Base-by-base conservation (phyloP, 2,329 filamentous ascomycete species). In the Pestalotiopsis sp. region DNA sequence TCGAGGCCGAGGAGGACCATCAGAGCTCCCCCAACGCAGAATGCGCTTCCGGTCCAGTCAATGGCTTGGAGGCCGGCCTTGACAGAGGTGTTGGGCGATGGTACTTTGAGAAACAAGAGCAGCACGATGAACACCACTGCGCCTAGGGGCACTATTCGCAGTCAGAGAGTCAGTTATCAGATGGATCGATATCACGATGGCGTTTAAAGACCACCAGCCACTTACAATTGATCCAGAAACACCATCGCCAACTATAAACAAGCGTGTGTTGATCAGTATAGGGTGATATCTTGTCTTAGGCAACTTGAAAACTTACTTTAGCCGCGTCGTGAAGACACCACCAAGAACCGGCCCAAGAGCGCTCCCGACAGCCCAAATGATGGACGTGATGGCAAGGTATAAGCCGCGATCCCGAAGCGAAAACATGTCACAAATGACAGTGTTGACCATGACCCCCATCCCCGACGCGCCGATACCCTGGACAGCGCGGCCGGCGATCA, bases 1-100 rank as follows among this genome's bases (percentile, higher is more conserved):
- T 93, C 88, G 25, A 94, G 84, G 2, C 90, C 91, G 14, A 93
- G 84, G 1, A 93, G 84, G 20, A 93, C 80, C 89, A 93, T 92
- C 61, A 93, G 78, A 0, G 88, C 90, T 4, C 86, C 88, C 31
- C 88, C 88, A 6, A 93, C 83, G 70, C 94, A 86, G 2, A 87
- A 82, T 12, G 91, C 66, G 1, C 87, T 89, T 1, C 92, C 92
- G 5, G 82, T 70, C 86, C 87, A 89, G 74, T 89, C 87, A 25
- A 89, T 82, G 0, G 88, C 88, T 70, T 87, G 87, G 9, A 93
- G 79, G 0, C 91, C 91, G 52, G 87, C 81, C 69, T 82, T 79
- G 2, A 93, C 77, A 0, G 90, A 87, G 0, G 91, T 93, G 45
- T 84, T 85, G 0, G 91, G 91, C 3, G 88, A 91, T 66, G 91